phyloP scores from a whole-genome alignment of 2,329 filamentous ascomycete species.

The Sarocladiaceae sp. region DNA sequence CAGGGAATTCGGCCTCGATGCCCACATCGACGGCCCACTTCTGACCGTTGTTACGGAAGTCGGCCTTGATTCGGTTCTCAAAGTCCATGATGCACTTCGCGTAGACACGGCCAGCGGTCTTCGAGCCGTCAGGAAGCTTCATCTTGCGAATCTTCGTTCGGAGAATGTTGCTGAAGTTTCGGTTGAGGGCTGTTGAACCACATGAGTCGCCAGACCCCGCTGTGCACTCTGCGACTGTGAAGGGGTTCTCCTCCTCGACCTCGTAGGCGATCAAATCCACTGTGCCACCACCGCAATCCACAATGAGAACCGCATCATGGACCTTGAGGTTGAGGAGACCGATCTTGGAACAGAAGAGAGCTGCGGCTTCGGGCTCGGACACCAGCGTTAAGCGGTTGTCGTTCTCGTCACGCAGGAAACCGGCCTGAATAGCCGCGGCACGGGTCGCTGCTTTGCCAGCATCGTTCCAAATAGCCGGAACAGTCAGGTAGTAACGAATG shows the following conservation, averaged over 20 bases:
- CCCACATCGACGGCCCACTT: constrained; percentile 99
- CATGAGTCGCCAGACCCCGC: constrained; percentile 96
- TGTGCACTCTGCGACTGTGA: constrained; percentile 95
- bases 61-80: constrained; percentile 98
- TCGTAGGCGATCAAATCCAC: constrained; percentile 99
- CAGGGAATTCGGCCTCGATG: constrained; percentile 96
- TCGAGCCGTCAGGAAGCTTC: constrained; percentile 95
- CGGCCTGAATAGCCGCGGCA: constrained; percentile 93
- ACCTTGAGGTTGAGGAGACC: constrained; percentile 94
- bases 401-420: constrained; percentile 94
- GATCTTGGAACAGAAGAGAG: constrained; percentile 96
- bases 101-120: constrained; percentile 96
- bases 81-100: constrained; percentile 99
- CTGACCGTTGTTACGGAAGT: constrained; percentile 98
- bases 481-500: constrained; percentile 95
- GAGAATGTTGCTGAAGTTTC: constrained; percentile 97
- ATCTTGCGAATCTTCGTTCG: constrained; percentile 98
- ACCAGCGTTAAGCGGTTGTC: constrained; percentile 93
- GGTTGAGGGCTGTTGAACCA: constrained; percentile 95
- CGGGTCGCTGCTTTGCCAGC: constrained; percentile 95
- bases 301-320: constrained; percentile 97
- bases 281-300: constrained; percentile 96
- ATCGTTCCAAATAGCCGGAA: constrained; percentile 99
- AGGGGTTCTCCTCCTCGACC: constrained; percentile 95
- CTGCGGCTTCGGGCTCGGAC: constrained; percentile 93